Evolutionary conservation across 352 stramenopile genomes (phyloP).

Genomic region (Globisporangium uncinulatum): DNA sequence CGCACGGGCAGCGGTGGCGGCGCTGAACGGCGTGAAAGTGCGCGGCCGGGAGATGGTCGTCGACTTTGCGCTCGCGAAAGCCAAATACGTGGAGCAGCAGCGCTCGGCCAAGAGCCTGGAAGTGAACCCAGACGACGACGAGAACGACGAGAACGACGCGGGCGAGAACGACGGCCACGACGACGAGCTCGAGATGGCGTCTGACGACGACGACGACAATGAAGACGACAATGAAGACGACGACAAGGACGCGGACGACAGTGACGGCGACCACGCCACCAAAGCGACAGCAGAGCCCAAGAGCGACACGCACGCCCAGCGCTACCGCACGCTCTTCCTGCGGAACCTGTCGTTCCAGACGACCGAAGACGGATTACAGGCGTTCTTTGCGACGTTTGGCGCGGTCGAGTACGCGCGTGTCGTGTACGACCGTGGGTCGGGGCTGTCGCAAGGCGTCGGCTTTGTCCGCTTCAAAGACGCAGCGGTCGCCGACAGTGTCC

Average conservation of each 20-base stretch:
- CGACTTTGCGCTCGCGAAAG: constrained; percentile 78
- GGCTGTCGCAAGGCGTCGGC: constrained; percentile 76
- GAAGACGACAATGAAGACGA: constrained; percentile 17
- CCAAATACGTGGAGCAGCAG: constrained; percentile 73
- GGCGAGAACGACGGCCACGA: constrained; percentile 34
- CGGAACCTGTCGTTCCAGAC: constrained; percentile 85
- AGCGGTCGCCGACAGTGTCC: constrained; percentile 44
- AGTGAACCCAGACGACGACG: constrained; percentile 20
- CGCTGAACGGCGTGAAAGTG: constrained; percentile 71
- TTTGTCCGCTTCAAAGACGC: constrained; percentile 75
- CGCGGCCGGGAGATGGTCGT: constrained; percentile 84
- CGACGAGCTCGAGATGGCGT: constrained; percentile 45
- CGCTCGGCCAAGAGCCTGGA: constrained; percentile 30
- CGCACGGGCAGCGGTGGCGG: constrained; percentile 55
- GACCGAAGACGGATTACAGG: constrained; percentile 56
- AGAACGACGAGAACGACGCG: constrained; percentile 36
- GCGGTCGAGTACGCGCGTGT: constrained; percentile 76
- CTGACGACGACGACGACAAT: constrained; percentile 33
- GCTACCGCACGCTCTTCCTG: constrained; percentile 78
- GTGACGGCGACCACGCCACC: constrained; percentile 16
- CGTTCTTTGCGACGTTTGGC: constrained; percentile 72
- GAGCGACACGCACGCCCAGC: constrained; percentile 70
- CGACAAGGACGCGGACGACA: constrained; percentile 20
- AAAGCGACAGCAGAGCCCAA: constrained; percentile 18
- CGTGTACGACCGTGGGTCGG: constrained; percentile 74